Evolutionary conservation across 306 rosid species (phyloP).

Genomic region (Morella rubra): DNA sequence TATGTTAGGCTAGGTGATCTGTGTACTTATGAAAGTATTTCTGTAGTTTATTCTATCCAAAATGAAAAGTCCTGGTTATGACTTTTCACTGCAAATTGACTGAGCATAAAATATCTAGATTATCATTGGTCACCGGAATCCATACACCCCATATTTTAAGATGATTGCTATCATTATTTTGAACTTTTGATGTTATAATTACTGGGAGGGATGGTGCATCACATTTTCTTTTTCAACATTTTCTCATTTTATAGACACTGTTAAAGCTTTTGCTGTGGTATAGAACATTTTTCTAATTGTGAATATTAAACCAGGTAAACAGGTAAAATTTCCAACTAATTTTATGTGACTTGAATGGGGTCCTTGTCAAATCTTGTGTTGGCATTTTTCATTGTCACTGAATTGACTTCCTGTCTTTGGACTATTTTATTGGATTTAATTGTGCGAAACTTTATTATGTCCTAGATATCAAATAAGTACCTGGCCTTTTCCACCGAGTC

Average conservation of each 20-base stretch:
- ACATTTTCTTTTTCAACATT: neutral
- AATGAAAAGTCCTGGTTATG: too few species aligned
- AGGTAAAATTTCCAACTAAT: neutral
- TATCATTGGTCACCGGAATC: too few species aligned
- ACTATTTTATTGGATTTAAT: neutral
- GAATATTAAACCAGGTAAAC: neutral
- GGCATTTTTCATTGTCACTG: neutral
- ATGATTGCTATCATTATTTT: too few species aligned
- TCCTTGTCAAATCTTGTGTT: neutral
- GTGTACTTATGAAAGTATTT: too few species aligned
- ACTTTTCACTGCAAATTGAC: too few species aligned
- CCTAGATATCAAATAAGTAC: neutral
- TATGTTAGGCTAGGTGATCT: too few species aligned
- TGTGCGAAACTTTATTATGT: neutral
- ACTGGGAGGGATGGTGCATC: neutral
- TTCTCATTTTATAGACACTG: neutral
- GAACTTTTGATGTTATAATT: neutral
- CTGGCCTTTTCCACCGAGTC: neutral
- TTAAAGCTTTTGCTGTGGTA: neutral
- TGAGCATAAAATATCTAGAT: too few species aligned
- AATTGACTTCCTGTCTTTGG: neutral
- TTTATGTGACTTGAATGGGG: neutral
- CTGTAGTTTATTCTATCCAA: too few species aligned
- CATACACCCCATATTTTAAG: too few species aligned
- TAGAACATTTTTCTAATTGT: neutral